Conservation (phyloP, 2,329 filamentous ascomycete species). For the Trichophyton mentagrophytes region DNA sequence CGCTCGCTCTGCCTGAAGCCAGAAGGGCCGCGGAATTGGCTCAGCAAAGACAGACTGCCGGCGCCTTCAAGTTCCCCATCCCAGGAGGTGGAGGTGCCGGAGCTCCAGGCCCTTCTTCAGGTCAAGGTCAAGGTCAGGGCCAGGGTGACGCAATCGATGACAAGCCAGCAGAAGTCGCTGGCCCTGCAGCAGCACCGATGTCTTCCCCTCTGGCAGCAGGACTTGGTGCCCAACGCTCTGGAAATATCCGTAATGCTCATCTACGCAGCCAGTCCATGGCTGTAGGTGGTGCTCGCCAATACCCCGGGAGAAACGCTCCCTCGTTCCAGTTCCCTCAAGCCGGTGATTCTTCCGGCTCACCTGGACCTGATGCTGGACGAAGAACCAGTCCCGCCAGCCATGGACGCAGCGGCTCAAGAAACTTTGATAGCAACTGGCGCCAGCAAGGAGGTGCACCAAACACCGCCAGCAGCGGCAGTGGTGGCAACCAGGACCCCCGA, state of each 20-base stretch:
- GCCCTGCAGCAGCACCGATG: slow-evolving; percentile 33
- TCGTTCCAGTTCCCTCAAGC: slow-evolving; percentile 57
- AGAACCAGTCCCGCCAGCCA: slow-evolving; percentile 47
- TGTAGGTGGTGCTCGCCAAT: slow-evolving; percentile 51
- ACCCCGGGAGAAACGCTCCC: slow-evolving; percentile 51
- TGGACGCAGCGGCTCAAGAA: slow-evolving; percentile 69
- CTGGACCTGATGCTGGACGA: slow-evolving; percentile 29
- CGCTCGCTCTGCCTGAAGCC: slow-evolving; percentile 82
- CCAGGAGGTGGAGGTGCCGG: slow-evolving; percentile 54
- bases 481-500: slow-evolving; percentile 40
- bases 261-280: slow-evolving; percentile 39
- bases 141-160: slow-evolving; percentile 46
- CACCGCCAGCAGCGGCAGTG: slow-evolving; percentile 22
- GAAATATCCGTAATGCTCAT: slow-evolving; percentile 72
- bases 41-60: slow-evolving; percentile 90
- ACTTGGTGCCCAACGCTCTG: slow-evolving; percentile 56
- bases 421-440: slow-evolving; percentile 97
- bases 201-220: slow-evolving; percentile 35
- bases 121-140: slow-evolving; percentile 29
- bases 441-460: slow-evolving; percentile 51
- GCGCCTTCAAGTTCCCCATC: slow-evolving; percentile 85
- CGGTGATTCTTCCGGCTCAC: slow-evolving; percentile 39
- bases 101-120: slow-evolving; percentile 37
- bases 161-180: slow-evolving; percentile 17
- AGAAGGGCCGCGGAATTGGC: slow-evolving; percentile 95